Evolutionary conservation across 345 rosid species (phyloP).

Genomic region (Rhodomyrtus tomentosa): DNA sequence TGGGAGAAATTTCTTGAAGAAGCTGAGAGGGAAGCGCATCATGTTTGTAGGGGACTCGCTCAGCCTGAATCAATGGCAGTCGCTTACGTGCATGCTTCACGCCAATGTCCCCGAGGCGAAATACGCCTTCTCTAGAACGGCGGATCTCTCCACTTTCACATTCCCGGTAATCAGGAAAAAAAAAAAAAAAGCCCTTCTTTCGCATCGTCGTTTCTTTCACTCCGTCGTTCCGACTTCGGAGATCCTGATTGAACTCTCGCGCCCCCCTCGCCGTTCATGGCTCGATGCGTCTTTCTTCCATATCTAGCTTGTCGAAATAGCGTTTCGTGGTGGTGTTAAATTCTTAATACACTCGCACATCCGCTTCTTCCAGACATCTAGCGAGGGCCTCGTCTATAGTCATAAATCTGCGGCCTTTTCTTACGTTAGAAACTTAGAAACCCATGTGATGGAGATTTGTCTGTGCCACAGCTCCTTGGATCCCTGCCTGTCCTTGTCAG

Average conservation of each 20-base stretch:
- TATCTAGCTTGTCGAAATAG: background rate
- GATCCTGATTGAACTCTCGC: background rate
- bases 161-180: conserved; percentile 23
- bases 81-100: conserved; percentile 77
- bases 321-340: background rate
- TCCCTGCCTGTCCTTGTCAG: background rate
- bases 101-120: conserved; percentile 24
- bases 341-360: background rate
- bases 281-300: background rate
- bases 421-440: background rate
- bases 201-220: background rate
- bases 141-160: conserved; percentile 46
- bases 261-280: background rate
- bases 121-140: conserved; percentile 13
- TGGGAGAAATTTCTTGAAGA: conserved; percentile 39
- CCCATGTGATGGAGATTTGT: background rate
- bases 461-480: background rate
- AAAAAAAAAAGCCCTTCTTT: background rate
- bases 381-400: background rate
- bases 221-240: background rate
- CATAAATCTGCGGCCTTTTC: background rate
- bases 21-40: conserved; percentile 41
- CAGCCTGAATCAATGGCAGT: conserved; percentile 83
- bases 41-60: conserved; percentile 88
- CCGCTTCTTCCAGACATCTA: background rate